A percentile compares a stretch with the other conserved stretches of the same genome.
Conservation (phyloP, 2,329 filamentous ascomycete genomes). For the Fusarium falciforme region DNA sequence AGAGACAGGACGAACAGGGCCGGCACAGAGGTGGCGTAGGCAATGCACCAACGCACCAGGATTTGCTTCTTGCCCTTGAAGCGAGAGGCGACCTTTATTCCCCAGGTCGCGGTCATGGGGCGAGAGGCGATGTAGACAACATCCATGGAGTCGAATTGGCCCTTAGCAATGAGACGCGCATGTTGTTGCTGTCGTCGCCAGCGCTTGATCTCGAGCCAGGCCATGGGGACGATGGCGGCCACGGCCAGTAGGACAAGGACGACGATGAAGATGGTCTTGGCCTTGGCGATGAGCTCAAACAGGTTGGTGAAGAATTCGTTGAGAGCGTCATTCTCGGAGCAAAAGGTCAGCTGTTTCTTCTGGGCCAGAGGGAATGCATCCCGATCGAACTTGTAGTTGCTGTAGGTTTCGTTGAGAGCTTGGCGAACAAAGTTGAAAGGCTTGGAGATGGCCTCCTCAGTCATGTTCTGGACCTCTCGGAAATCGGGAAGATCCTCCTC, state of each 20-base stretch:
- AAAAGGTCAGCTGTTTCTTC: conserved; percentile 87
- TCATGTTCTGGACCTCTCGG: conserved; percentile 83
- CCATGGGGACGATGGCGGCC: conserved; percentile 81
- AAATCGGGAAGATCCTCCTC: conserved; percentile 87
- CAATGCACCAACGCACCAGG: conserved; percentile 83
- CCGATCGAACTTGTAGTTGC: conserved; percentile 81
- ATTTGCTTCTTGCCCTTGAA: conserved; percentile 76
- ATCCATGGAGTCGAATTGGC: conserved; percentile 84
- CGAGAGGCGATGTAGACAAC: conserved; percentile 88
- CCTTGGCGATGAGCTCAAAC: conserved; percentile 72
- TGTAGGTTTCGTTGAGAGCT: conserved; percentile 77
- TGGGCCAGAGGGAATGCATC: conserved; percentile 83
- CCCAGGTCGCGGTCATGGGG: conserved; percentile 78
- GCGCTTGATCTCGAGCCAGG: conserved; percentile 80
- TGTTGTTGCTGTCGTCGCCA: conserved; percentile 80
- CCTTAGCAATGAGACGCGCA: conserved; percentile 71
- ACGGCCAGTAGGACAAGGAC: conserved; percentile 78
- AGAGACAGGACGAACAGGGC: conserved; percentile 90
- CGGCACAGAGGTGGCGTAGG: conserved; percentile 86
- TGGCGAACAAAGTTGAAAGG: conserved; percentile 86
- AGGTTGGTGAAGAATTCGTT: conserved; percentile 85
- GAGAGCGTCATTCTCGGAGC: conserved; percentile 85
- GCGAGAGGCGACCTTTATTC: conserved; percentile 75
- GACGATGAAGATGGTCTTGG: conserved; percentile 81
- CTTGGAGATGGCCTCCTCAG: conserved; percentile 76